phyloP scores from a whole-genome alignment of 225 moss, liverwort and hornwort genomes.

The Sphagnum contortum region DNA sequence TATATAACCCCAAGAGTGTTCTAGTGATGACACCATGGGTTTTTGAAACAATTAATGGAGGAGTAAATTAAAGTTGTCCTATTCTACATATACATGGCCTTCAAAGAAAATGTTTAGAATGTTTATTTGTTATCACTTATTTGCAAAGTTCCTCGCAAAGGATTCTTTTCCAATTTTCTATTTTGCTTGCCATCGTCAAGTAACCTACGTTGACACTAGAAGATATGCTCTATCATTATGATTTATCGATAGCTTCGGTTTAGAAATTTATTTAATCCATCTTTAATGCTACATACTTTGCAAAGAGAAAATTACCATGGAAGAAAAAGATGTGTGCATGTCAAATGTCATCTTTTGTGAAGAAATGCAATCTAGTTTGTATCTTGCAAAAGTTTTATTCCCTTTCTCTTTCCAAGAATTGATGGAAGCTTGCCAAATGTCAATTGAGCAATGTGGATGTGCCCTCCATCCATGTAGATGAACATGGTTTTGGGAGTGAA shows the following conservation, averaged over 20 bases:
- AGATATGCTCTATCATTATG: not conserved
- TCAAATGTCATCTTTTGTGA: slow-evolving; percentile 54
- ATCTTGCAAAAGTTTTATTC: slow-evolving; percentile 46
- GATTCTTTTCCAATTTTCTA: slow-evolving; percentile 30
- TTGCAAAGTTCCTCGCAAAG: slow-evolving; percentile 28
- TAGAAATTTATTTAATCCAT: too few species aligned
- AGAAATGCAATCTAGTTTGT: slow-evolving; percentile 53
- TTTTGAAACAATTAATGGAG: slow-evolving; percentile 23
- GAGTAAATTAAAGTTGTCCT: slow-evolving; percentile 35
- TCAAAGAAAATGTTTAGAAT: slow-evolving; percentile 9
- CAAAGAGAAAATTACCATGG: not conserved
- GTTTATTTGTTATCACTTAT: slow-evolving; percentile 8
- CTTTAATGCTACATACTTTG: not conserved
- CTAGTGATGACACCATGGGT: slow-evolving; percentile 26
- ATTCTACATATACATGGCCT: slow-evolving; percentile 33
- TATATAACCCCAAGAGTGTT: slow-evolving; percentile 41
- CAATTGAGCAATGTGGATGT: slow-evolving; percentile 35
- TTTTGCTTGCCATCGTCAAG: slow-evolving; percentile 44
- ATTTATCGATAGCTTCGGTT: too few species aligned
- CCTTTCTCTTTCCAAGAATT: slow-evolving; percentile 55
- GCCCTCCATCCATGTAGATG: slow-evolving; percentile 55
- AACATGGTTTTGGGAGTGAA: too few species aligned
- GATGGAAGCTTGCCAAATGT: slow-evolving; percentile 48
- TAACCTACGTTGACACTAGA: slow-evolving; percentile 25
- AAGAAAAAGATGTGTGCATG: slow-evolving; percentile 22